These are phyloP conservation scores for Fomitiporia mediterranea DNA, from an alignment of 1,284 basidiomycete genomes.

Conservation along the genomic window DNA sequence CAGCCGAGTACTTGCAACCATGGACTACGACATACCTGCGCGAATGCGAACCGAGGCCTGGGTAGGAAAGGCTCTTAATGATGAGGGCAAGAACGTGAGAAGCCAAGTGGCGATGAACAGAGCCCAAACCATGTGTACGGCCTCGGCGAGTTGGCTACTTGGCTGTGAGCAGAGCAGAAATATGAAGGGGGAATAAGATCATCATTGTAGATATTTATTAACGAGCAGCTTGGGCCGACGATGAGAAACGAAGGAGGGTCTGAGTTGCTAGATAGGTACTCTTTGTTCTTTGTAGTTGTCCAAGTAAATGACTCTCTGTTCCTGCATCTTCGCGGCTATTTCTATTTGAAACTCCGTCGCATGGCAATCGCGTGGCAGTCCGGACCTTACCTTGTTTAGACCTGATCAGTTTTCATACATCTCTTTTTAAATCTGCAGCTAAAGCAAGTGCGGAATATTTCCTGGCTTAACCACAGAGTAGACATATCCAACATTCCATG, in stretches of 20 bases:
- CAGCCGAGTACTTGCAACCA: no score
- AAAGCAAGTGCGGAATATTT: no score
- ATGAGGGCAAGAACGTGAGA: neutral
- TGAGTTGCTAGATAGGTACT: neutral
- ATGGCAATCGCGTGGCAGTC: neutral
- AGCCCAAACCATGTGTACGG: constrained; percentile 1
- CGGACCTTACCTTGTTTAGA: neutral
- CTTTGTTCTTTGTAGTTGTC: neutral
- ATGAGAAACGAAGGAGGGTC: neutral
- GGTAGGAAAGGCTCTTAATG: neutral
- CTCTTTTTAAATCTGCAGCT: no score
- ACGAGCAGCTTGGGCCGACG: no score
- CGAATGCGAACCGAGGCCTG: neutral
- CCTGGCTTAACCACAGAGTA: no score
- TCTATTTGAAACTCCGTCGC: neutral
- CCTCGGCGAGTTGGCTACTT: neutral
- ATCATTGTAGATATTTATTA: no score
- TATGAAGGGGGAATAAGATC: no score
- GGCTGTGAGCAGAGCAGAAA: neutral
- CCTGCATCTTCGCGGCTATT: neutral
- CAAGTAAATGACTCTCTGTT: no score
- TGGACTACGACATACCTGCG: neutral
- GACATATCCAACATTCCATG: no score
- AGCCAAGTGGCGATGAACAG: neutral
- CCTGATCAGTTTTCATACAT: no score